Evolutionary conservation across 495 filamentous ascomycete genomes (phyloP), one percentile per base, ranked within the genome.

Genomic region (Tetracladium marchalianum): DNA sequence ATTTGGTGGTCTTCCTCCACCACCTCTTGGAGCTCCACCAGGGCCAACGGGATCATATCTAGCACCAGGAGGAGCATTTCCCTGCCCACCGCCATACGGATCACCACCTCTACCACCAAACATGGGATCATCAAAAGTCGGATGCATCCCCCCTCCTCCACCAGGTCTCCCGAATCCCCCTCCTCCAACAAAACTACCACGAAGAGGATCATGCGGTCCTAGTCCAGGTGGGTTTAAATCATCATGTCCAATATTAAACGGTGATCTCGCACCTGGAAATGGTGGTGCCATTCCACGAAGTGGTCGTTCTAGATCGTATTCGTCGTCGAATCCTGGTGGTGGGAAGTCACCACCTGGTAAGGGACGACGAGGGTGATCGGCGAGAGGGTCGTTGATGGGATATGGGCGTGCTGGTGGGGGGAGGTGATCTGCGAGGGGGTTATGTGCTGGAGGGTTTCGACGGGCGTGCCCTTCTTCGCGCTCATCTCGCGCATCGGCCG

Each of bases 311-410:
- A 97, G 72, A 43, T 97, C 87, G 56, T 85, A 87, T 54, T 95
- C 90, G 66, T 97, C 89, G 49, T 96, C 92, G 55, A 97, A 97
- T 15, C 77, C 88, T 3, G 92, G 92, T 0, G 88, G 87, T 0
- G 81, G 74, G 51, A 93, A 87, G 46, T 90, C 89, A n/a, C 75
- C 84, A 1, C 72, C 63, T 15, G 88, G 90, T 19, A 80, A 62
- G 1, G 84, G 84, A 8, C 68, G 73, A n/a, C 73, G 72, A 0
- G 82, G 82, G 4, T 62, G 69, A 2, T 67, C 68, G 4, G 78
- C 76, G 6, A 89, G 68, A 10, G 84, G 84, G 53, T 84, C 78
- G 54, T 77, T 68, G 60, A 83, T 82, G 10, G 79, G 85, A 50
- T 75, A 75, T 22, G 77, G 83, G 22, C 69, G 77, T 24, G 75